Conservation (phyloP, 441 rosid species). For the Aquilaria agallochum region DNA sequence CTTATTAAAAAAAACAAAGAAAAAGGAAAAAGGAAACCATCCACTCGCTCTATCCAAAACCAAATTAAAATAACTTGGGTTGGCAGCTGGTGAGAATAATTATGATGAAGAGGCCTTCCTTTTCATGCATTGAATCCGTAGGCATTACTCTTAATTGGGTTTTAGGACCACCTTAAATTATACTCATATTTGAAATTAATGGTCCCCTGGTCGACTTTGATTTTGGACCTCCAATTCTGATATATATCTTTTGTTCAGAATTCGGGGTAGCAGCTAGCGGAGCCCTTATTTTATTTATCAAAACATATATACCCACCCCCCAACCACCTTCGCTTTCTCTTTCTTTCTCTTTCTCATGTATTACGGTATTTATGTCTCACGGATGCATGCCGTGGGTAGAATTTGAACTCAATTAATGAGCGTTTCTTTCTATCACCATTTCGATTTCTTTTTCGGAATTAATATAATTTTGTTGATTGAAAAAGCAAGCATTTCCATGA, state of each 20-base stretch:
- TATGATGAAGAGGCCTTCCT: conserved; percentile 13
- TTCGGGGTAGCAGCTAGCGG: background rate
- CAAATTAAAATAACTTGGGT: no score
- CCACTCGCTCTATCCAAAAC: no score
- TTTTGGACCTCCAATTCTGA: conserved; percentile 7
- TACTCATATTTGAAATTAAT: background rate
- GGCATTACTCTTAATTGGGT: conserved; percentile 17
- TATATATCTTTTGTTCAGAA: background rate
- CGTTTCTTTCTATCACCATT: background rate
- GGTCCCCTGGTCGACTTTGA: conserved; percentile 7
- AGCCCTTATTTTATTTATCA: background rate
- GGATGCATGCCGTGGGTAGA: background rate
- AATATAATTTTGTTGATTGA: no score
- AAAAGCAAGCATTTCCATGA: no score
- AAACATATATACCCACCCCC: conserved; percentile 10
- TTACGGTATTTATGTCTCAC: conserved; percentile 1
- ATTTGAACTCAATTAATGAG: background rate
- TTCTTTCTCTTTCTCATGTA: conserved; percentile 7
- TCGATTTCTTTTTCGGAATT: no score
- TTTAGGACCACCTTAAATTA: conserved; percentile 14
- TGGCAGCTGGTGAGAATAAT: background rate
- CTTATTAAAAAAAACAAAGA: background rate
- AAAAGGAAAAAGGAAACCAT: background rate
- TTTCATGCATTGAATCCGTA: conserved; percentile 26
- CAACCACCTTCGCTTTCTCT: conserved; percentile 3